Evolutionary conservation across 2,329 filamentous ascomycete species (phyloP).

Genomic region (Domatiomyces catenatus): DNA sequence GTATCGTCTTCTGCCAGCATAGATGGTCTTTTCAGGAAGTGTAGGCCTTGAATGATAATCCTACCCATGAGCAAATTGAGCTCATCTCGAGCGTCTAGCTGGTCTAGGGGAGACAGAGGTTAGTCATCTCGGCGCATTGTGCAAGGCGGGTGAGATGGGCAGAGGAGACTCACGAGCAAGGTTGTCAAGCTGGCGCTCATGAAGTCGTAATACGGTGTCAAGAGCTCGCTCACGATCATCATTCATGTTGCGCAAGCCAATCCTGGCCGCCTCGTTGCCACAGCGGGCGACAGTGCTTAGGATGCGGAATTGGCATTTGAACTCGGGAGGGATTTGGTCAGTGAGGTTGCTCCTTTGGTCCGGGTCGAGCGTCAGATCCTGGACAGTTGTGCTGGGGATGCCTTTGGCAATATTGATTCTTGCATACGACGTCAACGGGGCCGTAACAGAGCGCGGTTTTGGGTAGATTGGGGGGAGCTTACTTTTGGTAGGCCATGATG

Average conservation of each 20-base stretch:
- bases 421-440: slow-evolving; percentile 1
- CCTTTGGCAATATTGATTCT: slow-evolving; percentile 27
- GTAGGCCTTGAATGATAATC: slow-evolving; percentile 6
- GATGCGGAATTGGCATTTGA: slow-evolving; percentile 25
- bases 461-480: slow-evolving; percentile 1
- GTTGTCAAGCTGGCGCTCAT: slow-evolving; percentile 24
- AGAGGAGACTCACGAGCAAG: slow-evolving; percentile 22
- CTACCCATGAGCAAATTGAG: slow-evolving; percentile 6
- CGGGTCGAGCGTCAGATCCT: slow-evolving; percentile 24
- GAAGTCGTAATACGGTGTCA: slow-evolving; percentile 24
- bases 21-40: slow-evolving; percentile 7
- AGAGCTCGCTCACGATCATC: slow-evolving; percentile 25
- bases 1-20: slow-evolving; percentile 8
- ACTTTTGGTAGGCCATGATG: slow-evolving; percentile 27
- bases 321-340: slow-evolving; percentile 21
- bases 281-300: slow-evolving; percentile 25
- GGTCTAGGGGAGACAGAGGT: not conserved
- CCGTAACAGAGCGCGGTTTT: not conserved
- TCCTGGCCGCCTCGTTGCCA: slow-evolving; percentile 23
- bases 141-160: slow-evolving; percentile 15
- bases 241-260: slow-evolving; percentile 26
- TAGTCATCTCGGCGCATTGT: not conserved
- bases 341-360: slow-evolving; percentile 22
- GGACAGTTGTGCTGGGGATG: slow-evolving; percentile 22
- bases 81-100: not conserved